Conservation (phyloP, 2,329 filamentous ascomycete species). For the Aspergillus udagawae region DNA sequence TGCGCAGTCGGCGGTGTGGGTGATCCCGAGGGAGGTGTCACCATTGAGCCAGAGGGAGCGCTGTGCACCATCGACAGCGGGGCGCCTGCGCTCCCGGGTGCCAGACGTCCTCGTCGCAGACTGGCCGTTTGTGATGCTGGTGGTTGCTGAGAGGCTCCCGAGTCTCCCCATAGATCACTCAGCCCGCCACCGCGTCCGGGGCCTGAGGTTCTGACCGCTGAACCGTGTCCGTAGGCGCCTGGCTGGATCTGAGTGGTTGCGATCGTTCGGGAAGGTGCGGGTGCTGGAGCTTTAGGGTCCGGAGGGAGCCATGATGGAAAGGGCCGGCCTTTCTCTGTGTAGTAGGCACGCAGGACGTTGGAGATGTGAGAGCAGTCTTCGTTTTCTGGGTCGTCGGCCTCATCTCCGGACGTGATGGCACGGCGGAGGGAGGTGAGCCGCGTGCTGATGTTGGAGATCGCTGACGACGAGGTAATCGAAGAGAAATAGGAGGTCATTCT, state of each 20-base stretch:
- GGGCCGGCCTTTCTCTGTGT: constrained; percentile 76
- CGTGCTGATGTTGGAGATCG: constrained; percentile 52
- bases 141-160: constrained; percentile 25
- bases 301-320: constrained; percentile 86
- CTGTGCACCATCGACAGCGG: constrained; percentile 19
- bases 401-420: constrained; percentile 39
- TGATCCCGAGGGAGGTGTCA: constrained; percentile 23
- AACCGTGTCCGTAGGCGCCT: constrained; percentile 28
- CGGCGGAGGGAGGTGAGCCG: constrained; percentile 56
- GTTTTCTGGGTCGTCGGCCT: constrained; percentile 43
- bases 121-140: constrained; percentile 34
- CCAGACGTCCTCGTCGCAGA: constrained; percentile 32
- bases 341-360: constrained; percentile 88
- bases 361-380: constrained; percentile 93
- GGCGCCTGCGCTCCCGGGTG: constrained; percentile 18
- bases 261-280: constrained; percentile 43
- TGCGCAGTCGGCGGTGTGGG: constrained; percentile 22
- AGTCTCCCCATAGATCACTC: constrained; percentile 57
- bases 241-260: constrained; percentile 52
- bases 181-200: constrained; percentile 41
- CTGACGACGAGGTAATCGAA: constrained; percentile 49
- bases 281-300: constrained; percentile 71
- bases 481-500: constrained; percentile 78
- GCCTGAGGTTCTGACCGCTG: constrained; percentile 25
- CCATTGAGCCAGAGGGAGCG: constrained; percentile 18